These are phyloP conservation scores for Trametopsis cervina DNA, from an alignment of 768 basidiomycete species.

Conservation along the genomic window DNA sequence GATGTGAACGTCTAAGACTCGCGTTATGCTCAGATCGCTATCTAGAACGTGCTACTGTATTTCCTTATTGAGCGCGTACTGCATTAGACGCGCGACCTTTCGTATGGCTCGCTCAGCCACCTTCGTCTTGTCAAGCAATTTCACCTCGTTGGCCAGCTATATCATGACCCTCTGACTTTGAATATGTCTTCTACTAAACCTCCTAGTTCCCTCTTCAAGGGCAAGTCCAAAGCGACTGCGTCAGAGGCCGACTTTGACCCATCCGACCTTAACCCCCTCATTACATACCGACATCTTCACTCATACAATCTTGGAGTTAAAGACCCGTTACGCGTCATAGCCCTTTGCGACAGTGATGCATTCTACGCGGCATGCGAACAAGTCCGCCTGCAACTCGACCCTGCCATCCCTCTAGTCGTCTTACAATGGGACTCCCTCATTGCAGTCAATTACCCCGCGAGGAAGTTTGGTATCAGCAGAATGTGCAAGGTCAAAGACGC, in stretches of 20 bases:
- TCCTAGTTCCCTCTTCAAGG: constrained; percentile 34
- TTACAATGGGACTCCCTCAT: constrained; percentile 87
- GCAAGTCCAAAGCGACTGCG: constrained; percentile 41
- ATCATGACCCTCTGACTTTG: too few relatives aligned
- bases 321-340: constrained; percentile 79
- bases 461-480: constrained; percentile 89
- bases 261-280: constrained; percentile 53
- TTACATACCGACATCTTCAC: constrained; percentile 77
- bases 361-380: constrained; percentile 85
- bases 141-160: too few relatives aligned
- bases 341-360: constrained; percentile 88
- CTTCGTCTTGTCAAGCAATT: too few relatives aligned
- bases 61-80: too few relatives aligned
- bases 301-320: constrained; percentile 60
- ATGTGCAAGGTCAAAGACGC: constrained; percentile 83
- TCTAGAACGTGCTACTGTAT: too few relatives aligned
- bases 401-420: constrained; percentile 66
- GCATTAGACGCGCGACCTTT: too few relatives aligned
- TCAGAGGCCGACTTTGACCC: constrained; percentile 33
- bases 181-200: constrained; percentile 1
- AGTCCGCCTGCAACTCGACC: constrained; percentile 62
- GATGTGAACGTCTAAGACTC: too few relatives aligned
- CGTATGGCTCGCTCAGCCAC: too few relatives aligned
- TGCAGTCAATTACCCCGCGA: constrained; percentile 93
- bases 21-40: too few relatives aligned